A percentile compares a stretch with the other conserved stretches of the same genome.
These are phyloP conservation scores for Zea luxurians DNA, from an alignment of 176 grass and related monocot genomes.

Conservation along the genomic window DNA sequence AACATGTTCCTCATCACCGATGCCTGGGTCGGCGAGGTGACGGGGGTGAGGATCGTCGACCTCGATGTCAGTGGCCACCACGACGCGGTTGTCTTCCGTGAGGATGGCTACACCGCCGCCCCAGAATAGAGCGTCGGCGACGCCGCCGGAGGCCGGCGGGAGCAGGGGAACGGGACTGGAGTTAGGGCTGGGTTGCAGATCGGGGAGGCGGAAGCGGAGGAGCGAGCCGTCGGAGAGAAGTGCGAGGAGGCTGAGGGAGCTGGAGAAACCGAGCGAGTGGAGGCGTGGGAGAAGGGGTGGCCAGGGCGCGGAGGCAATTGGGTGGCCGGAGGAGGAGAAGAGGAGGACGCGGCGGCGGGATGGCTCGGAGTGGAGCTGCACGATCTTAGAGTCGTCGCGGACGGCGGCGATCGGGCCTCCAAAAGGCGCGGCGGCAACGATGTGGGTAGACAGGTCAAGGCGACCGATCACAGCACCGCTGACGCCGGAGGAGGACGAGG, in stretches of 20 bases:
- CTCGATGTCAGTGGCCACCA: conserved; percentile 46
- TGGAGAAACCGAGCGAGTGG: conserved; percentile 82
- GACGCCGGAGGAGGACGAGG: conserved; percentile 46
- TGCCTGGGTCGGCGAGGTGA: conserved; percentile 62
- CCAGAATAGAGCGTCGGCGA: conserved; percentile 85
- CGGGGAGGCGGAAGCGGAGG: conserved; percentile 69
- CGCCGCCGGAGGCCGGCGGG: conserved; percentile 58
- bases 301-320: conserved; percentile 74
- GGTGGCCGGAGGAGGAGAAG: conserved; percentile 66
- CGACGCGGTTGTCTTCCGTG: conserved; percentile 66
- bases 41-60: conserved; percentile 58
- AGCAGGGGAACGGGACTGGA: conserved; percentile 52
- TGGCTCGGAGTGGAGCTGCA: conserved; percentile 87
- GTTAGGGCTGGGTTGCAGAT: conserved; percentile 59
- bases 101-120: conserved; percentile 74
- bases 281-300: conserved; percentile 71
- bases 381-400: conserved; percentile 97
- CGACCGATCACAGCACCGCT: conserved; percentile 53
- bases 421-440: conserved; percentile 69
- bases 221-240: conserved; percentile 83
- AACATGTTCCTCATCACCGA: conserved; percentile 68
- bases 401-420: conserved; percentile 92
- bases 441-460: conserved; percentile 85
- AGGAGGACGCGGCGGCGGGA: conserved; percentile 89
- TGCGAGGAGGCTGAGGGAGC: conserved; percentile 69